These are phyloP conservation scores for Tylopilus sp. DNA, from an alignment of 768 basidiomycete genomes.

Conservation along the genomic window DNA sequence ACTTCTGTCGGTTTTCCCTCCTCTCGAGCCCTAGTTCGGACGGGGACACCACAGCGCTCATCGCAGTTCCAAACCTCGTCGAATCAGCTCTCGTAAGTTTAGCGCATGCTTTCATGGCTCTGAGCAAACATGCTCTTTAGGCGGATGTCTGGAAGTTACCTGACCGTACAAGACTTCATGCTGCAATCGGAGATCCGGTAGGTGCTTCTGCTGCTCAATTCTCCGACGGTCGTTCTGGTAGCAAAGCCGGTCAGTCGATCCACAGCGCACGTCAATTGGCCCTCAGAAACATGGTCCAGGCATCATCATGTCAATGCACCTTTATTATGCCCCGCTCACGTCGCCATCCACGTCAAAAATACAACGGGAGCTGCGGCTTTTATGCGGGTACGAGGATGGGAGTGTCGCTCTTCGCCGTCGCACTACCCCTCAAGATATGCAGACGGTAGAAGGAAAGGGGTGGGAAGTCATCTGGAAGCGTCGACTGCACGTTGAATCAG, in stretches of 20 bases:
- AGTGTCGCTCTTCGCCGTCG: conserved; percentile 69
- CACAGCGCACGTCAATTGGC: neutral
- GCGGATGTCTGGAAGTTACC: conserved; percentile 88
- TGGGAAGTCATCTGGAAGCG: conserved; percentile 71
- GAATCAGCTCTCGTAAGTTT: conserved; percentile 75
- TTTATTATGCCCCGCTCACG: conserved; percentile 40
- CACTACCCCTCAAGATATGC: conserved; percentile 32
- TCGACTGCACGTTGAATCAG: conserved; percentile 69
- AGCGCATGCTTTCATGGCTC: neutral
- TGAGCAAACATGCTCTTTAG: conserved; percentile 36
- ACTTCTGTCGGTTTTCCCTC: conserved; percentile 89
- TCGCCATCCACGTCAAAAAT: conserved; percentile 33
- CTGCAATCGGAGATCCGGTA: conserved; percentile 70
- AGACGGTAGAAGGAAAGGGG: conserved; percentile 61
- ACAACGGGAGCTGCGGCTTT: conserved; percentile 48
- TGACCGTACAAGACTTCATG: conserved; percentile 64
- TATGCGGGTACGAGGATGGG: conserved; percentile 86
- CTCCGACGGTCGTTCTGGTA: conserved; percentile 47
- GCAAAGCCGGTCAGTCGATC: conserved; percentile 50
- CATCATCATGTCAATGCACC: conserved; percentile 85
- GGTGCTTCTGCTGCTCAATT: conserved; percentile 23
- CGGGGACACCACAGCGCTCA: conserved; percentile 38
- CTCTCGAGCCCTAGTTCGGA: conserved; percentile 28
- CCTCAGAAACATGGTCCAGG: conserved; percentile 42
- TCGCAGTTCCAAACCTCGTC: conserved; percentile 85